Evolutionary conservation across 2,329 filamentous ascomycete genomes (phyloP).

Genomic region (Cordyceps tenuipes): DNA sequence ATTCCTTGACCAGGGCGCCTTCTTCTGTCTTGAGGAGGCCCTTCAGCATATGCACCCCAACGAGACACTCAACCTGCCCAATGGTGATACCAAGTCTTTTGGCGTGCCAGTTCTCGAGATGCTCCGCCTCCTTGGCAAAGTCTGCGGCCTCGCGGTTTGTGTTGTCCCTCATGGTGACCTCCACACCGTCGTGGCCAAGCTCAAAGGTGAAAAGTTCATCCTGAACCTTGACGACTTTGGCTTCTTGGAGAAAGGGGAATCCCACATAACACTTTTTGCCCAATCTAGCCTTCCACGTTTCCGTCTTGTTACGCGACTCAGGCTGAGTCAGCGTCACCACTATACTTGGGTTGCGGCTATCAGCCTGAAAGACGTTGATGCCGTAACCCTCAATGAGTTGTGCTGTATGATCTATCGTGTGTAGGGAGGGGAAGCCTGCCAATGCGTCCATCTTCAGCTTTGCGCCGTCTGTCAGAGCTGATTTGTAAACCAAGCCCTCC

Average conservation of each 20-base stretch:
- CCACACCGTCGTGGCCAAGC: conserved; percentile 55
- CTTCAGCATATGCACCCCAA: conserved; percentile 90
- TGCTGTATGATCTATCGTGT: conserved; percentile 76
- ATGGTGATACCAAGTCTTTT: conserved; percentile 85
- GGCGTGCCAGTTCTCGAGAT: conserved; percentile 80
- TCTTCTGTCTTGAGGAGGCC: conserved; percentile 85
- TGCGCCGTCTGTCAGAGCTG: conserved; percentile 76
- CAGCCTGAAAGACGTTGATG: conserved; percentile 89
- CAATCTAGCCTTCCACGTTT: conserved; percentile 68
- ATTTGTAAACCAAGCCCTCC: conserved; percentile 77
- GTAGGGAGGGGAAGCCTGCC: conserved; percentile 86
- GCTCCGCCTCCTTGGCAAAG: conserved; percentile 75
- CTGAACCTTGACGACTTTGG: conserved; percentile 77
- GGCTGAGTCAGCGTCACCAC: conserved; percentile 75
- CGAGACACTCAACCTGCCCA: conserved; percentile 76
- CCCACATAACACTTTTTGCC: conserved; percentile 84
- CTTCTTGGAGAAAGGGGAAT: conserved; percentile 92
- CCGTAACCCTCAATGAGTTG: conserved; percentile 65
- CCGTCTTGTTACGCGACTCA: conserved; percentile 60
- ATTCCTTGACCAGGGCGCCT: conserved; percentile 87
- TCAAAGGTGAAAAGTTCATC: conserved; percentile 91
- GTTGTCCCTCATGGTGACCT: conserved; percentile 63
- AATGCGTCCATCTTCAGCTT: conserved; percentile 76
- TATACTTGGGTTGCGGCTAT: conserved; percentile 95
- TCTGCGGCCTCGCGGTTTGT: conserved; percentile 67